Evolutionary conservation across 1,284 basidiomycete genomes (phyloP).

Genomic region (Malassezia dermatis): DNA sequence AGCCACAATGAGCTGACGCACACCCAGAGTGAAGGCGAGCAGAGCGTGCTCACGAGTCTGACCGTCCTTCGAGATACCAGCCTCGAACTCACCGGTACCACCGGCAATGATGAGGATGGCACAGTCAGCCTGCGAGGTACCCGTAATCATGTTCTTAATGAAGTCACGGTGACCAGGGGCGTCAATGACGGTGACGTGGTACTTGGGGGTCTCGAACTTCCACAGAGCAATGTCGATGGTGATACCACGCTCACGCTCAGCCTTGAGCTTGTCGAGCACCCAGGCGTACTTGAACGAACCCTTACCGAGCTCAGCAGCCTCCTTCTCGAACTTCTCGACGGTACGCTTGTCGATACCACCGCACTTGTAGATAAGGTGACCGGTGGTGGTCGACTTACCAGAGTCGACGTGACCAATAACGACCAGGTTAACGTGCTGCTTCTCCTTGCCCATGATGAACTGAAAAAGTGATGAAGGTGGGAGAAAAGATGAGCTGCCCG

Average conservation of each 20-base stretch:
- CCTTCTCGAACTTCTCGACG: constrained; percentile 99
- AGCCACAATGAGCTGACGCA: constrained; percentile 98
- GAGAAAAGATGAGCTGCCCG: background rate
- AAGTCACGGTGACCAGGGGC: constrained; percentile 99
- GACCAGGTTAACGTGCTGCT: constrained; percentile 47
- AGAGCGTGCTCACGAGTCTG: constrained; percentile 99
- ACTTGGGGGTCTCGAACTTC: constrained; percentile 50
- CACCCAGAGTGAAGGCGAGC: constrained; percentile 99
- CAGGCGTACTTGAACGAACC: constrained; percentile 95
- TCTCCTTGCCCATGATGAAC: constrained; percentile 22
- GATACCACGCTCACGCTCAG: constrained; percentile 97
- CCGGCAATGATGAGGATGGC: constrained; percentile 98
- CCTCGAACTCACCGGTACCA: constrained; percentile 99
- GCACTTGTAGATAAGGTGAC: constrained; percentile 99
- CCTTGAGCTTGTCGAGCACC: constrained; percentile 99
- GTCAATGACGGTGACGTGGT: constrained; percentile 69
- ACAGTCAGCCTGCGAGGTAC: constrained; percentile 99
- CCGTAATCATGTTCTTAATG: constrained; percentile 72
- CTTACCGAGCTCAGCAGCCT: constrained; percentile 99
- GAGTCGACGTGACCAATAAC: constrained; percentile 49
- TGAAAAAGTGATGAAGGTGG: constrained; percentile 3
- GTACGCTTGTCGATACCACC: constrained; percentile 99
- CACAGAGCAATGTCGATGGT: constrained; percentile 89
- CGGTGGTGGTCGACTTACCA: constrained; percentile 96
- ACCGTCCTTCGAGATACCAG: constrained; percentile 99